Conservation (phyloP, 768 basidiomycete genomes). For the Lactarius indigo region DNA sequence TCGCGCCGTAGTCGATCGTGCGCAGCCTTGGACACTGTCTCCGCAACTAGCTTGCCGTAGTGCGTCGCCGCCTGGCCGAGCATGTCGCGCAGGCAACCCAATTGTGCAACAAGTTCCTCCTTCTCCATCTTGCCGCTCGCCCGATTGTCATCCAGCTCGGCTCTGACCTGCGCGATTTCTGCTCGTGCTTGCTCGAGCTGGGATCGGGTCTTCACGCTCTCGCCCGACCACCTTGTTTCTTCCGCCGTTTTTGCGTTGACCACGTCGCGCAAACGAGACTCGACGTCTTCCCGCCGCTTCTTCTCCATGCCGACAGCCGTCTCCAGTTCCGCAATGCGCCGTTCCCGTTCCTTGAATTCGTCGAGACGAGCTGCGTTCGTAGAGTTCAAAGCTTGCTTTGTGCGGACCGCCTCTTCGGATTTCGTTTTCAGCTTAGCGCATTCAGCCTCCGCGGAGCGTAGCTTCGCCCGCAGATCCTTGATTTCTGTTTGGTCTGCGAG, state of each 20-base stretch:
- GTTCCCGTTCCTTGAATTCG: conserved; percentile 54
- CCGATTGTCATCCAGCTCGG: conserved; percentile 34
- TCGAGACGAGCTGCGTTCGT: conserved; percentile 50
- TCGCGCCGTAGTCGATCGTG: conserved; percentile 29
- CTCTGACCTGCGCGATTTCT: conserved; percentile 37
- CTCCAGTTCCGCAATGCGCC: conserved; percentile 53
- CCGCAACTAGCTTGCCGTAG: conserved; percentile 34
- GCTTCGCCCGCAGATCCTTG: conserved; percentile 57
- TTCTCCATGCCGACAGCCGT: conserved; percentile 47
- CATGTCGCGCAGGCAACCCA: conserved; percentile 48
- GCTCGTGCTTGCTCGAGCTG: conserved; percentile 37
- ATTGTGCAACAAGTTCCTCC: conserved; percentile 44
- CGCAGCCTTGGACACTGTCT: conserved; percentile 27
- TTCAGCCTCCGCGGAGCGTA: conserved; percentile 56
- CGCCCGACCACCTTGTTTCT: conserved; percentile 37
- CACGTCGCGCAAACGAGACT: conserved; percentile 43
- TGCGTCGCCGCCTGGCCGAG: conserved; percentile 50
- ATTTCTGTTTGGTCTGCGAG: conserved; percentile 54
- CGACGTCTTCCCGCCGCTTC: conserved; percentile 46
- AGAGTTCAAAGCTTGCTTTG: conserved; percentile 47
- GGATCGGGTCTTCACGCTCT: conserved; percentile 36
- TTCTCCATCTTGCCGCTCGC: conserved; percentile 38
- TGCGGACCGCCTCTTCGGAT: conserved; percentile 48
- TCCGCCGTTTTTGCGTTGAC: conserved; percentile 39
- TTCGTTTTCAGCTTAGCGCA: conserved; percentile 48